Conservation (phyloP, 352 stramenopile species). For the Globisporangium ultimum region DNA sequence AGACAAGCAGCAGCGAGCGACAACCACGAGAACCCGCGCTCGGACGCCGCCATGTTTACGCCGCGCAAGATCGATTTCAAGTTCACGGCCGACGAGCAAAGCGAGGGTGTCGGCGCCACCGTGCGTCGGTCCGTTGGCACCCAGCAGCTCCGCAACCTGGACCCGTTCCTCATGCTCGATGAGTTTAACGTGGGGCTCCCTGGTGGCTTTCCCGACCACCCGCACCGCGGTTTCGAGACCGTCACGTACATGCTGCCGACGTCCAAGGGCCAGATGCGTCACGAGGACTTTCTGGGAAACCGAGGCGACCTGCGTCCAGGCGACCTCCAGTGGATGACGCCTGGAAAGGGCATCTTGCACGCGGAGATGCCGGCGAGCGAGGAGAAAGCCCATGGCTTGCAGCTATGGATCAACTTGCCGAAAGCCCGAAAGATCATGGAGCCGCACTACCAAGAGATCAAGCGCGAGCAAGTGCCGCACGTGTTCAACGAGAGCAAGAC, state of each 20-base stretch:
- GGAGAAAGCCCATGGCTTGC: no score
- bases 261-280: constrained; percentile 4
- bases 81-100: constrained; percentile 51
- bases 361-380: no score
- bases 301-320: constrained; percentile 15
- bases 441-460: constrained; percentile 32
- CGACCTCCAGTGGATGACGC: constrained; percentile 61
- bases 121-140: constrained; percentile 57
- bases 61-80: constrained; percentile 15
- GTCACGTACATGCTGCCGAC: constrained; percentile 24
- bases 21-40: no score
- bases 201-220: constrained; percentile 88
- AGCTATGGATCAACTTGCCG: no score
- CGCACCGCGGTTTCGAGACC: constrained; percentile 70
- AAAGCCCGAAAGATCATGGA: no score
- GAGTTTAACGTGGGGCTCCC: constrained; percentile 50
- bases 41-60: neutral
- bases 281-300: no score
- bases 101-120: constrained; percentile 46
- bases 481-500: constrained; percentile 12
- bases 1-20: no score
- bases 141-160: constrained; percentile 37
- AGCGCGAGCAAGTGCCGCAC: constrained; percentile 22
- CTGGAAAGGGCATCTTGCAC: constrained; percentile 15
- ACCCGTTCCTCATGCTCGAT: constrained; percentile 63